Base-by-base conservation (phyloP, 139 green algal genomes). In the Nannochloris sp. region DNA sequence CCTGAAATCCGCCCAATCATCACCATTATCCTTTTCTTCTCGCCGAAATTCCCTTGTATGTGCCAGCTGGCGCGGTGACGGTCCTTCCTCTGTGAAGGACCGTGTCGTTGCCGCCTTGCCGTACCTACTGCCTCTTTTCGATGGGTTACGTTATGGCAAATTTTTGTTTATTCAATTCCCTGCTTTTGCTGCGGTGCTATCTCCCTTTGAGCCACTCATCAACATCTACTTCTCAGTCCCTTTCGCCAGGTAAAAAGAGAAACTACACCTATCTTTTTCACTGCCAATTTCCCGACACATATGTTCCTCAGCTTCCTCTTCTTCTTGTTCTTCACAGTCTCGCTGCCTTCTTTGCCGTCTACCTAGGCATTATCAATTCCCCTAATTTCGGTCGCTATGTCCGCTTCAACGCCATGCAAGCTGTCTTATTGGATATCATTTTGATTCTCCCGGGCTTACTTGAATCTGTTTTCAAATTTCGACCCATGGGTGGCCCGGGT, bases 341-440 rank as follows among this genome's bases (percentile, higher is more conserved):
- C 7, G 36, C 75, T 19, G 54, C 72, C 12, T 88, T 87, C 63
- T 87, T 88, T 54, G 81, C 37, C 3, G 36, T 87, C 7, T 87
- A 87, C 36, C 35, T 71, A 38, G 71, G 71, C 27, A 67, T 83
- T 14, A 58, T 68, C 8, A 29, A 59, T 29, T 63, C 67, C 30
- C 44, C 54, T 25, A 81, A 38, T 37, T 71, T 89, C 31, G 63
- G 60, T 27, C 74, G 86, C 12, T 93, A 83, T 38, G 78, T 93
- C 29, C 74, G 88, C 6, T 87, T 81, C 68, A 88, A 92, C 66
- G 88, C 83, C 8, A 85, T 92, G 83, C 89, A 96, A 63, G 83
- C 87, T 13, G 71, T 96, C 12, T 66, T 96, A 38, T 76, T 96
- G 34, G 83, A 92, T 62, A 80, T 96, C 31, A 63, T 95, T 7